Percentiles rank a stretch among this genome's conserved stretches.
Evolutionary conservation across 306 rosid genomes (phyloP).

Genomic region (Cicer bijugum): DNA sequence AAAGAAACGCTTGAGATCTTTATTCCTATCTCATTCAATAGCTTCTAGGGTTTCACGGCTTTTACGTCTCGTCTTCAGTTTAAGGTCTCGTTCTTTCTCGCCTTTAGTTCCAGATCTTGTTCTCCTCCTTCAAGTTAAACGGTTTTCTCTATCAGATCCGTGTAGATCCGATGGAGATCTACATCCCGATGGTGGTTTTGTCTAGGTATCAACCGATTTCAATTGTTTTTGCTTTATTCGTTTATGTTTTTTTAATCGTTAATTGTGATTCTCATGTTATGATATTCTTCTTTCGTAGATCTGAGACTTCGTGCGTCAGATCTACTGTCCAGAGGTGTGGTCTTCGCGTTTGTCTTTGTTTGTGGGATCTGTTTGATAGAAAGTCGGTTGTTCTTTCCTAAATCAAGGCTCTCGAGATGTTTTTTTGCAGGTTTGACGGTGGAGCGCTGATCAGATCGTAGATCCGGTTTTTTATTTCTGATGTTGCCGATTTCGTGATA

Average conservation of each 20-base stretch:
- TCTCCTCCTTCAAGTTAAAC: neutral
- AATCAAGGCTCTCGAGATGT: constrained; percentile 18
- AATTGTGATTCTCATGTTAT: neutral
- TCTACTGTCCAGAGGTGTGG: constrained; percentile 7
- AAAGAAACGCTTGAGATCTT: constrained; percentile 21
- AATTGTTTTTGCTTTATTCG: too few relatives aligned
- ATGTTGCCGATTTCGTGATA: too few relatives aligned
- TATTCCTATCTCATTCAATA: neutral
- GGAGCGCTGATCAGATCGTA: neutral
- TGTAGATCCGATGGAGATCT: constrained; percentile 44
- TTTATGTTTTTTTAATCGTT: neutral
- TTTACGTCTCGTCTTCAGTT: too few relatives aligned
- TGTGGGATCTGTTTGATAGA: constrained; percentile 24
- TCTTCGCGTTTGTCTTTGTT: constrained; percentile 1
- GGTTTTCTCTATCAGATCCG: neutral
- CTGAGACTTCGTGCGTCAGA: neutral
- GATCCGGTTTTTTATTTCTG: neutral
- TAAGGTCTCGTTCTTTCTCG: neutral
- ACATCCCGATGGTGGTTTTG: constrained; percentile 7
- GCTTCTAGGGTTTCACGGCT: neutral
- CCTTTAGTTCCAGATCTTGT: neutral
- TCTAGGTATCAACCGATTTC: neutral
- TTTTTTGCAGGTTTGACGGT: constrained; percentile 41
- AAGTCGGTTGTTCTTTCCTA: neutral
- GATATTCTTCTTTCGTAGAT: neutral